A percentile compares a stretch with the other conserved stretches of the same genome.
Conservation (phyloP, 805 yeast genomes). For the Candida parachauliodes region DNA sequence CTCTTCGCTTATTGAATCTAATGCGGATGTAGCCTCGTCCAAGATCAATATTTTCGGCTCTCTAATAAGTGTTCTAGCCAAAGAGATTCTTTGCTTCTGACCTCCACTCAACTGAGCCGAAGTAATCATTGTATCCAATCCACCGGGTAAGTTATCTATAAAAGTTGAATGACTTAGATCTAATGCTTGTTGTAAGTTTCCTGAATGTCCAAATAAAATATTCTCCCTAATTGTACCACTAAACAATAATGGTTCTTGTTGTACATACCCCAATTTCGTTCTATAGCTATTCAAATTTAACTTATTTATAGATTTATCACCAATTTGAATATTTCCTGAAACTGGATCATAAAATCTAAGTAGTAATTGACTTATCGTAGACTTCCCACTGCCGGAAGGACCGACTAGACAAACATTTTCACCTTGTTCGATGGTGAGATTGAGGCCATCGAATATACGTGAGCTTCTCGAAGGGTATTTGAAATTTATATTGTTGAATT, state of each 20-base stretch:
- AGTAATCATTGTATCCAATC: slow-evolving; percentile 68
- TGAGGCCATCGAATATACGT: slow-evolving; percentile 57
- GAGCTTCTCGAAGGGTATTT: slow-evolving; percentile 83
- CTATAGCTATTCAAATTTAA: slow-evolving; percentile 73
- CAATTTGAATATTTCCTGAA: slow-evolving; percentile 60
- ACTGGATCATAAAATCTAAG: slow-evolving; percentile 81
- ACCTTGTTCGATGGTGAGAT: slow-evolving; percentile 66
- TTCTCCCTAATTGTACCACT: slow-evolving; percentile 84
- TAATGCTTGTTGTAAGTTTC: slow-evolving; percentile 60
- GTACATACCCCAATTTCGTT: slow-evolving; percentile 79
- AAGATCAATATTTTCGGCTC: slow-evolving; percentile 77
- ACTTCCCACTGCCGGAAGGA: slow-evolving; percentile 96
- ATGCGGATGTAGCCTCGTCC: slow-evolving; percentile 94
- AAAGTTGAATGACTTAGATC: slow-evolving; percentile 75
- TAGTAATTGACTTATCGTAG: slow-evolving; percentile 77
- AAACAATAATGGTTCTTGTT: slow-evolving; percentile 87
- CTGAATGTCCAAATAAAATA: slow-evolving; percentile 68
- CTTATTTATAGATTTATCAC: slow-evolving; percentile 57
- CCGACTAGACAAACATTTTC: slow-evolving; percentile 93
- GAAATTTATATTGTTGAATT: slow-evolving; percentile 62
- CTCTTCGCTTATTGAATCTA: slow-evolving; percentile 85
- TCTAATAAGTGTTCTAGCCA: slow-evolving; percentile 80
- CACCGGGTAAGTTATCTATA: slow-evolving; percentile 72
- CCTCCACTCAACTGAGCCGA: slow-evolving; percentile 87
- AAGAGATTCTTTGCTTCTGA: slow-evolving; percentile 87